These are phyloP conservation scores for Cyberlindnera nakhonratchasimensis DNA, from an alignment of 805 yeast genomes.

Conservation along the genomic window DNA sequence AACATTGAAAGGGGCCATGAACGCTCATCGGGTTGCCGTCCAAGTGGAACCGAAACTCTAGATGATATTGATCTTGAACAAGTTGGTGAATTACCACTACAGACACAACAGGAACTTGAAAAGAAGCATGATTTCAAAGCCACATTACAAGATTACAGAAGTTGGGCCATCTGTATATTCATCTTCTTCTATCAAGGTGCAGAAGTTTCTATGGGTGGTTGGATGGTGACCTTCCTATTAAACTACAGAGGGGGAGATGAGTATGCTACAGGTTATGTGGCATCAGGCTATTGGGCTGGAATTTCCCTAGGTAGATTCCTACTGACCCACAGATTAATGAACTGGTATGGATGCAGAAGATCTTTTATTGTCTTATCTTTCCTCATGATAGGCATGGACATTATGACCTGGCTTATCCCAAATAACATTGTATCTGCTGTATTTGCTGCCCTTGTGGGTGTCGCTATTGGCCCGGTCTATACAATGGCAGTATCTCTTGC, in stretches of 20 bases:
- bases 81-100: not conserved
- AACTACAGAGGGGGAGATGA: conserved; percentile 45
- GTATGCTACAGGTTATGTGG: conserved; percentile 47
- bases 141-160: conserved; percentile 38
- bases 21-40: not conserved
- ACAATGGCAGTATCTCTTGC: conserved; percentile 45
- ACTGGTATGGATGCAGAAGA: conserved; percentile 40
- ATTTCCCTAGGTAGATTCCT: conserved; percentile 52
- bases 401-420: conserved; percentile 47
- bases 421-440: conserved; percentile 44
- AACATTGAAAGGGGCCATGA: conserved; percentile 1
- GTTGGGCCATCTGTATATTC: conserved; percentile 50
- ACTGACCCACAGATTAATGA: conserved; percentile 39
- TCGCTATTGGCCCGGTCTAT: conserved; percentile 56
- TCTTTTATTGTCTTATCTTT: conserved; percentile 36
- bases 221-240: conserved; percentile 58
- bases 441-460: conserved; percentile 44
- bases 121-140: conserved; percentile 21
- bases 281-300: conserved; percentile 66
- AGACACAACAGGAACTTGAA: not conserved
- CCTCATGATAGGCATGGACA: conserved; percentile 35
- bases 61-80: conserved; percentile 7
- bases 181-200: conserved; percentile 60
- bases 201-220: conserved; percentile 60
- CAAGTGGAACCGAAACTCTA: not conserved